Evolutionary conservation across 768 basidiomycete species (phyloP), one percentile per base, ranked within the genome.

Genomic region (Floccularia luteovirens): DNA sequence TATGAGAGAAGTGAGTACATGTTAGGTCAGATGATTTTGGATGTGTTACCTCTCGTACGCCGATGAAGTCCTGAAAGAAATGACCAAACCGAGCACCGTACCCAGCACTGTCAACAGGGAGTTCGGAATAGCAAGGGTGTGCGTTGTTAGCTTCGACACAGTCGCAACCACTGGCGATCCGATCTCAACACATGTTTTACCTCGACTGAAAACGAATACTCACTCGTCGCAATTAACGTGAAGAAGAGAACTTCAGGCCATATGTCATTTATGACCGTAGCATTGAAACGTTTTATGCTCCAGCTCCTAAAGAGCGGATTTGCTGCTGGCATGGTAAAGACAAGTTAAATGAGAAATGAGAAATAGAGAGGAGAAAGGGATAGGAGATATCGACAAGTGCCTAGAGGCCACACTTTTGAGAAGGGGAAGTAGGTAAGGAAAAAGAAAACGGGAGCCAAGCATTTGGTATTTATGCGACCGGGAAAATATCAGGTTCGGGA

Each of bases 1-100:
- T 79, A n/a, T n/a, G 38, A 19, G 24, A 19, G 28, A 27, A 24
- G 41, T 14, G 17, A 21, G 5, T 12, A 24, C 6, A 21, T 17
- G 41, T 7, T 40, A 35, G 3, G 32, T n/a, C 6, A 13, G n/a
- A 37, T 19, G 6, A n/a, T 25, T 6, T 22, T 8, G 17, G 25
- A n/a, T 11, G 21, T 52, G 69, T 44, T 48, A 78, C 70, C 79
- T 64, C 39, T 82, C 77, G 52, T 82, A 82, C 1, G 82, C 81
- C 25, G 77, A 79, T 8, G 79, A 79, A 5, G 80, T 84, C 45
- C 83, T 66, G 62, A 85, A 87, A 0, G 78, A 79, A 38, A 87
- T 76, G 35, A 80, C 77, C 49, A 79, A 62, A 72, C 72, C 80
- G 54, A 83, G 72, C 20, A 84, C 79, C 11, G 78, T 80, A 72